Evolutionary conservation across 2,329 filamentous ascomycete species (phyloP).

Genomic region (Fusarium chuoi): DNA sequence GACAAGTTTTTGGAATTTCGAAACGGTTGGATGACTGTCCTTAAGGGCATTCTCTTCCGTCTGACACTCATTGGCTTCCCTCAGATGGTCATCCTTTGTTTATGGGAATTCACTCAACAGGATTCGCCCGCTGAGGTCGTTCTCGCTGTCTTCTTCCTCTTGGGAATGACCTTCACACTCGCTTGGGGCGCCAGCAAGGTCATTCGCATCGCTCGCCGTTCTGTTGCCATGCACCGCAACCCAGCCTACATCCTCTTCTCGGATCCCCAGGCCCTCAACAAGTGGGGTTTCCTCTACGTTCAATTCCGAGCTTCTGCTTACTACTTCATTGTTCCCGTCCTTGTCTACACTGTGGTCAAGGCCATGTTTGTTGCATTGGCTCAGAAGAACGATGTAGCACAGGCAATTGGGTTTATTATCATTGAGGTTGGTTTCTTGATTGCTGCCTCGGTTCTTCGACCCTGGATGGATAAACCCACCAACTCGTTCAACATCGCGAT

Average conservation of each 20-base stretch:
- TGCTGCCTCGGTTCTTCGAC: constrained; percentile 80
- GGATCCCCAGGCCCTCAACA: constrained; percentile 92
- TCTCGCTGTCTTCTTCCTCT: constrained; percentile 87
- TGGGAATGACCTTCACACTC: constrained; percentile 81
- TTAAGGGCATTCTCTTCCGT: constrained; percentile 94
- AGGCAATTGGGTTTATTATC: constrained; percentile 84
- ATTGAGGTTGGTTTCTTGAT: constrained; percentile 85
- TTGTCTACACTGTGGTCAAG: constrained; percentile 86
- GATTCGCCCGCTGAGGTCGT: constrained; percentile 90
- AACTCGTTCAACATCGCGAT: constrained; percentile 97
- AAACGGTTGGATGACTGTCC: constrained; percentile 90
- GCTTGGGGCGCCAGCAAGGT: constrained; percentile 92
- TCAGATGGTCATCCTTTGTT: constrained; percentile 87
- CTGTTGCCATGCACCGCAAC: constrained; percentile 92
- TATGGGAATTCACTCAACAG: constrained; percentile 90
- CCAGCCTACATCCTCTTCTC: constrained; percentile 97
- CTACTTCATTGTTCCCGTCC: constrained; percentile 87
- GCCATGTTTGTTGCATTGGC: constrained; percentile 87
- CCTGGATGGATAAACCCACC: constrained; percentile 99
- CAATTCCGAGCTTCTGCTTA: constrained; percentile 96
- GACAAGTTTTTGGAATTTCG: constrained; percentile 94
- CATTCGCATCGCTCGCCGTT: constrained; percentile 86
- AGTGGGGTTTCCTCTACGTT: constrained; percentile 98
- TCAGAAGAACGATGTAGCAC: constrained; percentile 75
- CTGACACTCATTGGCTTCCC: constrained; percentile 91